A percentile compares a stretch with the other conserved stretches of the same genome.
Evolutionary conservation across 2,329 filamentous ascomycete species (phyloP).

Genomic region (Monosporascus sp.): DNA sequence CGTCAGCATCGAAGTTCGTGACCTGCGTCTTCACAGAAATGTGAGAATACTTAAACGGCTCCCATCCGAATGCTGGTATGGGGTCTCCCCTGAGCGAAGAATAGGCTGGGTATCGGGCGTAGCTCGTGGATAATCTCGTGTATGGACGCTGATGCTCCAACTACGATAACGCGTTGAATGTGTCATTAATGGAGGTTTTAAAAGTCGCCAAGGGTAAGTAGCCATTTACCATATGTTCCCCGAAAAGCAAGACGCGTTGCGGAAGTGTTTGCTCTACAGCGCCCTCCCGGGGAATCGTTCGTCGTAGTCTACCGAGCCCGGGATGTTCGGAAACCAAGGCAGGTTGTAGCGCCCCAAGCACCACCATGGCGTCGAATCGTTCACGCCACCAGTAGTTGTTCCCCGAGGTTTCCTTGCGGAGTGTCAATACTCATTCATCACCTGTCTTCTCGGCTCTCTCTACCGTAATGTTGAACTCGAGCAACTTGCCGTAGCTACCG

Average conservation of each 20-base stretch:
- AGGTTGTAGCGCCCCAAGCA: conserved; percentile 60
- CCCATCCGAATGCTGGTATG: conserved; percentile 48
- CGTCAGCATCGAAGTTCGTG: conserved; percentile 28
- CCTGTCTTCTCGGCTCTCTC: conserved; percentile 43
- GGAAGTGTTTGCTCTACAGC: conserved; percentile 66
- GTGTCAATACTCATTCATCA: conserved; percentile 42
- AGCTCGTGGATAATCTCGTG: conserved; percentile 52
- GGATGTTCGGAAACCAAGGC: conserved; percentile 53
- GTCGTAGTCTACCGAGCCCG: conserved; percentile 50
- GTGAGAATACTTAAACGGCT: conserved; percentile 49
- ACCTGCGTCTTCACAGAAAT: conserved; percentile 39
- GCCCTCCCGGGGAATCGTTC: conserved; percentile 42
- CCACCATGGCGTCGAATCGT: conserved; percentile 58
- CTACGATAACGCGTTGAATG: conserved; percentile 43
- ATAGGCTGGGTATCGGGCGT: conserved; percentile 40
- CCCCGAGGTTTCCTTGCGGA: conserved; percentile 32
- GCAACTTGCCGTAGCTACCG: conserved; percentile 24
- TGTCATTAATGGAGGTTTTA: background rate
- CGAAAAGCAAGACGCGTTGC: conserved; percentile 28
- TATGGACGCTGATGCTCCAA: conserved; percentile 53
- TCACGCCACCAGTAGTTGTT: conserved; percentile 35
- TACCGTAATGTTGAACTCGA: conserved; percentile 50
- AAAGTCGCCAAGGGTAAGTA: background rate
- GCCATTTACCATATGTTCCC: conserved; percentile 23
- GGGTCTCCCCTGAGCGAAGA: conserved; percentile 40